A percentile compares a stretch with the other conserved stretches of the same genome.
These are phyloP conservation scores for Corymbia calophylla DNA, from an alignment of 441 rosid genomes.

Conservation along the genomic window DNA sequence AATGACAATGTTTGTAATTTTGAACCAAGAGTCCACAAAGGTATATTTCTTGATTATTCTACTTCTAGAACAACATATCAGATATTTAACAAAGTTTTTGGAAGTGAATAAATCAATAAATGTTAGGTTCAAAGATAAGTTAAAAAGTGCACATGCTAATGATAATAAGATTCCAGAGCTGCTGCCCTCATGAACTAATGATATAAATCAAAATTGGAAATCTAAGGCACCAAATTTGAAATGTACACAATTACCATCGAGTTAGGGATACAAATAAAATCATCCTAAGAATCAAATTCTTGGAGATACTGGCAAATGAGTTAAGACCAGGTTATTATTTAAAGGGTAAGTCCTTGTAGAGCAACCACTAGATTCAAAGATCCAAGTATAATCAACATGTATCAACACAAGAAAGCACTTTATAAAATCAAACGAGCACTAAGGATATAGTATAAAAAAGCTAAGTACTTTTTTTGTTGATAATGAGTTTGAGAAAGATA, in stretches of 20 bases:
- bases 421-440: neutral
- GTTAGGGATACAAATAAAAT: neutral
- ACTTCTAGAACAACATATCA: neutral
- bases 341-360: neutral
- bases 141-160: neutral
- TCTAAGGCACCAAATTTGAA: neutral
- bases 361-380: neutral
- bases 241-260: neutral
- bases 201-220: neutral
- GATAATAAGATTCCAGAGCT: neutral
- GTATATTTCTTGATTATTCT: neutral
- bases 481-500: neutral
- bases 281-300: neutral
- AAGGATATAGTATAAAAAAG: too few species aligned
- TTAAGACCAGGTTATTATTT: neutral
- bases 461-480: neutral
- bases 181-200: neutral
- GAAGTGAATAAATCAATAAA: neutral
- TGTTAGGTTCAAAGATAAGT: neutral
- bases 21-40: neutral
- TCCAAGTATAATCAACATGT: neutral
- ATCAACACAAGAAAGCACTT: neutral
- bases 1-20: neutral
- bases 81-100: neutral
- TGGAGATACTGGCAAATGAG: neutral